Evolutionary conservation across 108 stramenopile genomes (phyloP).

Genomic region (Skeletonema marinoi): DNA sequence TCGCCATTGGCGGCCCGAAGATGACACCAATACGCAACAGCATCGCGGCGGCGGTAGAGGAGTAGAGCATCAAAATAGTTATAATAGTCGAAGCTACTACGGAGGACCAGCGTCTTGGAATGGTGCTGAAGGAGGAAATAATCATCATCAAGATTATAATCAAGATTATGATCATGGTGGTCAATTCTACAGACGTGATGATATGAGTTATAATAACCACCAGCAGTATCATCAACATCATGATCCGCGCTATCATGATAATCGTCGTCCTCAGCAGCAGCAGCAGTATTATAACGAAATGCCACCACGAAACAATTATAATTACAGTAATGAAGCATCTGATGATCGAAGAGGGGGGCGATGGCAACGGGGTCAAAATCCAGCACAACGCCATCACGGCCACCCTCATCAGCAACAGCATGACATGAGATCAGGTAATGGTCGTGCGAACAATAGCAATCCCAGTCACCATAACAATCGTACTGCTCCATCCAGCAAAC

Average conservation of each 20-base stretch:
- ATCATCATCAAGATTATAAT: too few relatives aligned
- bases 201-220: background rate
- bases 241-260: background rate
- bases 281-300: background rate
- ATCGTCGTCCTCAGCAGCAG: background rate
- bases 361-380: slow-evolving; percentile 18
- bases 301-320: too few relatives aligned
- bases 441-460: background rate
- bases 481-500: background rate
- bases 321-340: too few relatives aligned
- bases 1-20: slow-evolving; percentile 7
- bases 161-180: background rate
- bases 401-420: background rate
- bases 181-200: background rate
- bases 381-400: background rate
- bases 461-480: background rate
- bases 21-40: background rate
- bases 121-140: background rate
- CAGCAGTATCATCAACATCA: slow-evolving; percentile 1
- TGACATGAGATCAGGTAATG: background rate
- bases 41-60: background rate
- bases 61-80: background rate
- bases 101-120: background rate
- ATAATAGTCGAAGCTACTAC: background rate
- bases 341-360: background rate